Base-by-base conservation (phyloP, 1,284 basidiomycete genomes). In the Ceratobasidium sp. region DNA sequence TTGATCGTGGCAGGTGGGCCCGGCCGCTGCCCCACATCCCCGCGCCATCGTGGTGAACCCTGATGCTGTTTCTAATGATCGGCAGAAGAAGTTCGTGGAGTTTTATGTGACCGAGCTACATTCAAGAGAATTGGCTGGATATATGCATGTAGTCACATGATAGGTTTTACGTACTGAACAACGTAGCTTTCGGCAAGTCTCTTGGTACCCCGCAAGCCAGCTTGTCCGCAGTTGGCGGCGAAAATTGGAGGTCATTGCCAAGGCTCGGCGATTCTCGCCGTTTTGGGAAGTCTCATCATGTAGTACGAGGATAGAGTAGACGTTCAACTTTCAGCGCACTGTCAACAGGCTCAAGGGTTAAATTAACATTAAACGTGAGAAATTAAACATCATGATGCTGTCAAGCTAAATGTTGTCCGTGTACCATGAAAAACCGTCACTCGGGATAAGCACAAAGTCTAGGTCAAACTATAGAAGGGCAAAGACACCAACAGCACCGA, bases 361-460 rank as follows among this genome's bases (percentile, higher is more conserved):
- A 58, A 42, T 58, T 44, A 58, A 58, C 39, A 46, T 26, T n/a
- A 39, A 40, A 56, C 20, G 39, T 64, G 44, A 64, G n/a, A 42
- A 6, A 20, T 28, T 26, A 26, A 75, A 3, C 23, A 44, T 67
- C 44, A 23, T 33, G 33, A 33, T 33, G 33, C 33, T 33, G 33
- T 33, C 33, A 33, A 33, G 33, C 33, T 33, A 4, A 42, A 66
- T 1, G 39, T 67, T 49, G 64, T 67, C 64, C 64, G 64, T 42
- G 44, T 49, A 67, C 64, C 64, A 67, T 28, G 33, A 18, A 46
- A 67, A 49, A 10, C 18, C 44, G 28, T 67, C 44, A 67, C 64
- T 67, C 64, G 12, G 40, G 49, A 26, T 42, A 23, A 49, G 40
- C 13, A 42, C n/a, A 12, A 18, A 49, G 18, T 49, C 18, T 26